phyloP scores from a whole-genome alignment of 192 early-diverging fungal genomes.

The Paraglomus brasilianum region DNA sequence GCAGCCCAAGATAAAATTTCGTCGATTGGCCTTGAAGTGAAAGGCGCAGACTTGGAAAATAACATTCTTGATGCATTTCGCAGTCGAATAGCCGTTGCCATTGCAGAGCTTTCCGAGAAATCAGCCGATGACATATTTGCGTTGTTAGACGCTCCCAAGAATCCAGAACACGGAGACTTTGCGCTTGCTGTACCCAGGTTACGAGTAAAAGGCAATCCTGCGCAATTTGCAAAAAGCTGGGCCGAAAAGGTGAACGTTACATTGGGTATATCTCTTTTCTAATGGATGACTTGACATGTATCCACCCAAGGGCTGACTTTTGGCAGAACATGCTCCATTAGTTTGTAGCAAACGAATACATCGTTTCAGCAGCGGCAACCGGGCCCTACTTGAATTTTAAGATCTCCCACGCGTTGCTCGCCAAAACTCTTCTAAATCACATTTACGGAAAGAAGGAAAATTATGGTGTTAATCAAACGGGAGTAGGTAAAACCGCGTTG shows the following conservation, averaged over 20 bases:
- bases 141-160: conserved; percentile 62
- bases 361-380: conserved; percentile 50
- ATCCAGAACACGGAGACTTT: conserved; percentile 64
- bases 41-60: conserved; percentile 45
- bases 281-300: background rate
- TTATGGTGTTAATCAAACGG: conserved; percentile 66
- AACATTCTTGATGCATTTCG: conserved; percentile 67
- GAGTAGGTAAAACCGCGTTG: conserved; percentile 74
- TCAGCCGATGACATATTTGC: conserved; percentile 46
- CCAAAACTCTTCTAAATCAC: conserved; percentile 52
- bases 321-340: too few relatives aligned
- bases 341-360: conserved; percentile 59
- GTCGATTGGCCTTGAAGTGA: conserved; percentile 3
- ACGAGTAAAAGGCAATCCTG: conserved; percentile 70
- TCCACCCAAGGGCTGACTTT: background rate
- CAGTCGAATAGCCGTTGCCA: conserved; percentile 54
- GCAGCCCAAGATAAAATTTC: too few relatives aligned
- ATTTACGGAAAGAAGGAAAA: conserved; percentile 52
- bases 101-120: conserved; percentile 53
- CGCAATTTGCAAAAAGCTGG: conserved; percentile 59
- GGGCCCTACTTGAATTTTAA: conserved; percentile 80
- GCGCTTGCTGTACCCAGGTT: conserved; percentile 67
- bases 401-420: conserved; percentile 56
- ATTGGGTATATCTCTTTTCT: background rate
- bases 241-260: conserved; percentile 48